Percentiles rank a stretch among this genome's conserved stretches.
Conservation (phyloP, 257 asterid genomes). For the Solanum raphanifolium region DNA sequence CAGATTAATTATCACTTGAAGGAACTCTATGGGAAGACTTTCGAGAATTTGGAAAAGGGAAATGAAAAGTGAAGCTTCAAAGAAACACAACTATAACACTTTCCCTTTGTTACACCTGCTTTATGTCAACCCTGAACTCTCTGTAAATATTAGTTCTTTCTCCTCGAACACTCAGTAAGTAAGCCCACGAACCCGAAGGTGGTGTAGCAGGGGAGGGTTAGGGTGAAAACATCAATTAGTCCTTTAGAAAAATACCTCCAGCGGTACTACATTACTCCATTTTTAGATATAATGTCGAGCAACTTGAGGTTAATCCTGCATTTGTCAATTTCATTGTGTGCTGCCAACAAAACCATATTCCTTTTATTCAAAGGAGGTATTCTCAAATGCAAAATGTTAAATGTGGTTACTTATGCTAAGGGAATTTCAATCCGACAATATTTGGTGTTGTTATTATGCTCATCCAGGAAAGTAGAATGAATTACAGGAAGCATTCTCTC, state of each 20-base stretch:
- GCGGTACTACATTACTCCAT: not conserved
- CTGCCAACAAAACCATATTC: not conserved
- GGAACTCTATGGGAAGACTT: not conserved
- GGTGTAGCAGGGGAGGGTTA: not conserved
- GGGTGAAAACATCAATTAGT: not conserved
- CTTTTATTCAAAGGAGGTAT: not conserved
- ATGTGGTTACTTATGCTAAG: not conserved
- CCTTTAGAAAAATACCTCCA: not conserved
- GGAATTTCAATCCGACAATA: not conserved
- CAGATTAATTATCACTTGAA: not conserved
- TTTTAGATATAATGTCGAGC: not conserved
- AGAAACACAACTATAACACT: not conserved
- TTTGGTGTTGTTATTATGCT: not conserved
- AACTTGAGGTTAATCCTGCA: not conserved
- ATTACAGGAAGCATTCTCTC: not conserved
- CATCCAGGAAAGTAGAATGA: not conserved
- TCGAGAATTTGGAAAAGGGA: not conserved
- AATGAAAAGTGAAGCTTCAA: not conserved
- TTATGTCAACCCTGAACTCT: not conserved
- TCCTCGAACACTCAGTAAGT: not conserved
- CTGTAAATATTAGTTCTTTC: not conserved
- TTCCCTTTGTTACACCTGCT: not conserved
- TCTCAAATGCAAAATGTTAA: not conserved
- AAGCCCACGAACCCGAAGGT: not conserved
- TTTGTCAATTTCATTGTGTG: not conserved